Percentiles rank a stretch among this genome's conserved stretches.
Conservation (phyloP, 139 green algal species). For the Coccomyxa sp. region DNA sequence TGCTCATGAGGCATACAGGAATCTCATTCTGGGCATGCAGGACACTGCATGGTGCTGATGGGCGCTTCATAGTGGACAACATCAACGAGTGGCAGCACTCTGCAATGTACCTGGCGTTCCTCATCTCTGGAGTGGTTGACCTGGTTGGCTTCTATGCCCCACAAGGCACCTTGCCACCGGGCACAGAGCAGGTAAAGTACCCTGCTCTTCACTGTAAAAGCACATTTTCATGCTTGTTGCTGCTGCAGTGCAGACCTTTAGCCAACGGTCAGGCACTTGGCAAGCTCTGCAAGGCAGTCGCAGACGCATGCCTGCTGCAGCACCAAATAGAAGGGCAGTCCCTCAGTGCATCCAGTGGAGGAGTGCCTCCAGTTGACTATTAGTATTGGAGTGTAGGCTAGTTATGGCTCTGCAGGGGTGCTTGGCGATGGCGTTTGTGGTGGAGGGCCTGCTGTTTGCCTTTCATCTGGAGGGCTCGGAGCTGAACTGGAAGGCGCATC, state of each 20-base stretch:
- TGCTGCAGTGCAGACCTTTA: neutral
- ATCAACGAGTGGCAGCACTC: slow-evolving; percentile 58
- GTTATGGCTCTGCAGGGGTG: slow-evolving; percentile 42
- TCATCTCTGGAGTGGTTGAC: slow-evolving; percentile 41
- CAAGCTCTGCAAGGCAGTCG: no score
- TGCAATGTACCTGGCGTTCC: slow-evolving; percentile 45
- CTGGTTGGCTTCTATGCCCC: slow-evolving; percentile 25
- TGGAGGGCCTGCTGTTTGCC: slow-evolving; percentile 55
- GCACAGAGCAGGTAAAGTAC: slow-evolving; percentile 27
- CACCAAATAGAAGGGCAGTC: no score
- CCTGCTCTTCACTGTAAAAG: neutral
- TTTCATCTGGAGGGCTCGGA: slow-evolving; percentile 65
- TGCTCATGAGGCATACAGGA: no score
- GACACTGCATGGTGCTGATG: slow-evolving; percentile 28
- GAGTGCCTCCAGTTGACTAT: no score
- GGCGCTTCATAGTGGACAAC: slow-evolving; percentile 40
- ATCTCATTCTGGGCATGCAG: slow-evolving; percentile 10
- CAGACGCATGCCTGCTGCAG: no score
- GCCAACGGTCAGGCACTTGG: no score
- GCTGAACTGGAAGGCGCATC: slow-evolving; percentile 33
- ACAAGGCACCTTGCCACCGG: slow-evolving; percentile 10
- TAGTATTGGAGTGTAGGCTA: no score
- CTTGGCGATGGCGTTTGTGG: slow-evolving; percentile 48
- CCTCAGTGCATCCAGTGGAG: no score
- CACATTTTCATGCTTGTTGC: neutral